These are phyloP conservation scores for Hypoxylon lenormandii DNA, from an alignment of 495 filamentous ascomycete genomes.

Conservation along the genomic window DNA sequence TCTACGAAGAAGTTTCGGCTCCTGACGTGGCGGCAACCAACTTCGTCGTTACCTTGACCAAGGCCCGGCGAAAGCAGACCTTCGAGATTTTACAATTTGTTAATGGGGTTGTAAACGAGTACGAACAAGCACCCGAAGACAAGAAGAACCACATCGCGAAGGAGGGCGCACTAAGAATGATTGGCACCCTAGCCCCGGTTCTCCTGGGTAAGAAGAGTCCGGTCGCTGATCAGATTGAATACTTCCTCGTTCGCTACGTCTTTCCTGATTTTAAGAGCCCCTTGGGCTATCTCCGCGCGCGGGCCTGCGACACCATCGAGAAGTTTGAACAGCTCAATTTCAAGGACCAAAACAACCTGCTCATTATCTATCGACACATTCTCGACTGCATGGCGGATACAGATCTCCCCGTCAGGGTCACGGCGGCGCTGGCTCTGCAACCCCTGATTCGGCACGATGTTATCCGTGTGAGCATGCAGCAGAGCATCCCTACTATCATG, in stretches of 20 bases:
- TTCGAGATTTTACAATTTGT: slow-evolving; percentile 93
- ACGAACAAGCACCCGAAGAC: slow-evolving; percentile 81
- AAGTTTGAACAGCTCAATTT: slow-evolving; percentile 97
- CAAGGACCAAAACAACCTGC: slow-evolving; percentile 91
- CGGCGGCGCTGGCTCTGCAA: slow-evolving; percentile 92
- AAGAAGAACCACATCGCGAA: slow-evolving; percentile 94
- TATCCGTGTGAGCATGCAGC: slow-evolving; percentile 92
- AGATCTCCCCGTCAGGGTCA: slow-evolving; percentile 90
- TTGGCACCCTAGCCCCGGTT: slow-evolving; percentile 90
- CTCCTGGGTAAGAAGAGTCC: slow-evolving; percentile 98
- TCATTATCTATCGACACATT: slow-evolving; percentile 95
- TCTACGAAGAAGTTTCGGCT: slow-evolving; percentile 94
- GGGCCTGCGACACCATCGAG: slow-evolving; percentile 95
- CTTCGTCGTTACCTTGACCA: slow-evolving; percentile 93
- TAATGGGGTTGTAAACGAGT: slow-evolving; percentile 88
- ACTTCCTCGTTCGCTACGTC: slow-evolving; percentile 96
- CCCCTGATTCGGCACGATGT: slow-evolving; percentile 94
- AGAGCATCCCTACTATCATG: slow-evolving; percentile 99
- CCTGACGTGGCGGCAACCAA: slow-evolving; percentile 97
- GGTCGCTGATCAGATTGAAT: slow-evolving; percentile 97
- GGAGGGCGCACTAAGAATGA: slow-evolving; percentile 96
- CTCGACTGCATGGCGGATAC: slow-evolving; percentile 95
- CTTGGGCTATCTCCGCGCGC: slow-evolving; percentile 91
- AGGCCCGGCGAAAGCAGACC: slow-evolving; percentile 92
- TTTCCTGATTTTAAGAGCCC: slow-evolving; percentile 96